These are phyloP conservation scores for Amanita brunnescens DNA, from an alignment of 768 basidiomycete species.

Conservation along the genomic window DNA sequence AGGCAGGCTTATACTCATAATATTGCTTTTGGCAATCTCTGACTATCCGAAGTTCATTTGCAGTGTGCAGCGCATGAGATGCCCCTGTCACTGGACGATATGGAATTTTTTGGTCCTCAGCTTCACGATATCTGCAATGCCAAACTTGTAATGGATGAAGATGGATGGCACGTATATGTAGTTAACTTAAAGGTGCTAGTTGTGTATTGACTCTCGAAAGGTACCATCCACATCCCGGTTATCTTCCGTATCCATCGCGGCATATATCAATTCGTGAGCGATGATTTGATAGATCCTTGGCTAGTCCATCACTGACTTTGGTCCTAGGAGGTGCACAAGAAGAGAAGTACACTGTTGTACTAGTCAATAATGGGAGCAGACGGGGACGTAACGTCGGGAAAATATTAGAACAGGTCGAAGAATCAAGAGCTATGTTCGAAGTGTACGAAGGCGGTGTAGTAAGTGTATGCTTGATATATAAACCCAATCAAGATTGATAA, in stretches of 20 bases:
- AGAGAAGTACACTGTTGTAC: slow-evolving; percentile 69
- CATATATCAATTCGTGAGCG: slow-evolving; percentile 58
- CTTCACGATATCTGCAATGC: slow-evolving; percentile 52
- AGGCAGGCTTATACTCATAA: slow-evolving; percentile 18
- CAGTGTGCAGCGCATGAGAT: slow-evolving; percentile 87
- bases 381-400: slow-evolving; percentile 18
- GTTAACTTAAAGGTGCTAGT: not conserved
- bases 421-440: slow-evolving; percentile 80
- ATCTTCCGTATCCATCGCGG: slow-evolving; percentile 66
- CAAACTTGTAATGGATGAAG: slow-evolving; percentile 56
- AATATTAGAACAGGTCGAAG: slow-evolving; percentile 75
- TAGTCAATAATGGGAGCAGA: slow-evolving; percentile 34
- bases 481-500: not conserved
- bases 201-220: slow-evolving; percentile 24
- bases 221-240: slow-evolving; percentile 79
- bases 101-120: slow-evolving; percentile 60
- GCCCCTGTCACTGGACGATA: slow-evolving; percentile 62
- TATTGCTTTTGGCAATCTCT: not conserved
- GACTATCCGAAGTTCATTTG: slow-evolving; percentile 45
- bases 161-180: slow-evolving; percentile 57
- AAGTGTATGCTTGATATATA: slow-evolving; percentile 14
- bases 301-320: not conserved
- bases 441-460: slow-evolving; percentile 86
- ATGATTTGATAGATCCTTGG: not conserved
- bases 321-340: slow-evolving; percentile 54